phyloP scores from a whole-genome alignment of 306 rosid genomes.

The Trifolium subterraneum region DNA sequence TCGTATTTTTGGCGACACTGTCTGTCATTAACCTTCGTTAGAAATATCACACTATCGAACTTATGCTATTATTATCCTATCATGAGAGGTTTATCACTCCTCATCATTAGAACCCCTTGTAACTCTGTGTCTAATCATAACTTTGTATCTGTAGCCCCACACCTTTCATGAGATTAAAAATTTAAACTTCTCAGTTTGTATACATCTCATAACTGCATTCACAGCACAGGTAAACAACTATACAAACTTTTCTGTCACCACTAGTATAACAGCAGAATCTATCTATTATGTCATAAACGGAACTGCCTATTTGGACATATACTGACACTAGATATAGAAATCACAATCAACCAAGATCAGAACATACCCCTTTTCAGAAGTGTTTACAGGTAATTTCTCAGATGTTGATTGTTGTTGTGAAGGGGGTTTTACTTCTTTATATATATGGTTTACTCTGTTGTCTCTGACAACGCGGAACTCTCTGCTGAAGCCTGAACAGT shows the following conservation, averaged over 20 bases:
- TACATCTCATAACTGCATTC: neutral
- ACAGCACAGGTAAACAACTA: constrained; percentile 4
- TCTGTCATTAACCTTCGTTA: too few species aligned
- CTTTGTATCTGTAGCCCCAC: neutral
- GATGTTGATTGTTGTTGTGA: constrained; percentile 50
- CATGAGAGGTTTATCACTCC: neutral
- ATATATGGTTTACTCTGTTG: constrained; percentile 69
- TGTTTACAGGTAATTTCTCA: constrained; percentile 44
- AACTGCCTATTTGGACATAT: constrained; percentile 12
- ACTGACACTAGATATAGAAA: neutral
- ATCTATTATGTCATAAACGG: neutral
- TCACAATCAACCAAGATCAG: constrained; percentile 11
- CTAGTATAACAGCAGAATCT: neutral
- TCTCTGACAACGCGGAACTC: constrained; percentile 96
- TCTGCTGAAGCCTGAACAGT: constrained; percentile 68
- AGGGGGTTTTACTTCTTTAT: constrained; percentile 73
- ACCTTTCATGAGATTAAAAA: neutral
- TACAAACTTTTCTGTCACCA: neutral
- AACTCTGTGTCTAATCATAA: neutral
- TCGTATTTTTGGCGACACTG: neutral
- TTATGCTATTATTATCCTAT: neutral
- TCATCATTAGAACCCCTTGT: constrained; percentile 18
- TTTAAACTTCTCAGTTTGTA: neutral
- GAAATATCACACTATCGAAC: neutral
- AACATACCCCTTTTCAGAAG: constrained; percentile 70